A percentile compares a stretch with the other conserved stretches of the same genome.
phyloP scores from a whole-genome alignment of 768 basidiomycete genomes.

The Baorangia bicolor region DNA sequence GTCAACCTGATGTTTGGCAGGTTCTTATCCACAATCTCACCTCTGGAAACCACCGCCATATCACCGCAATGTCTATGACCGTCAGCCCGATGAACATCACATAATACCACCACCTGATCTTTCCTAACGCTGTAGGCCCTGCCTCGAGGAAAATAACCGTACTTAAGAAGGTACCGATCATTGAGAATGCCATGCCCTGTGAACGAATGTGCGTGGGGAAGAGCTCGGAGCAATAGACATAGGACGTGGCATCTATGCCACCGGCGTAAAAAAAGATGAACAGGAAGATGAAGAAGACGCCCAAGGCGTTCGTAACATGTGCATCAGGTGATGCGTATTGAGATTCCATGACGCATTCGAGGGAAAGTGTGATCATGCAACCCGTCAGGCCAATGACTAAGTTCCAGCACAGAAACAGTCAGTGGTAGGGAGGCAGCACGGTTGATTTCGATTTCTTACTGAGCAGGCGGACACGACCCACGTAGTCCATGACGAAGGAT shows the following conservation, averaged over 20 bases:
- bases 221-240: conserved; percentile 2
- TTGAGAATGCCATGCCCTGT: not conserved
- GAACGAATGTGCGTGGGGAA: not conserved
- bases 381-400: not conserved
- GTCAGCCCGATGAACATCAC: not conserved
- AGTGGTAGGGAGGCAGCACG: not conserved
- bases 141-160: not conserved
- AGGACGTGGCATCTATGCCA: not conserved
- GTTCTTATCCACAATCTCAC: not conserved
- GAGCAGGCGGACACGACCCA: not conserved
- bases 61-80: not conserved
- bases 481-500: not conserved
- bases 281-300: not conserved
- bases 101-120: not conserved
- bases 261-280: not conserved
- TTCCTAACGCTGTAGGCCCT: not conserved
- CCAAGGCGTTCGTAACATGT: not conserved
- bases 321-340: not conserved
- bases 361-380: not conserved
- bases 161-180: not conserved
- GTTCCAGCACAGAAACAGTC: too few species aligned
- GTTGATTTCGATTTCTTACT: not conserved
- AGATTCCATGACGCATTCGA: not conserved
- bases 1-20: not conserved
- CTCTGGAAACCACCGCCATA: conserved; percentile 1